Conservation (phyloP, 768 basidiomycete genomes). For the Dentipellis sp. region DNA sequence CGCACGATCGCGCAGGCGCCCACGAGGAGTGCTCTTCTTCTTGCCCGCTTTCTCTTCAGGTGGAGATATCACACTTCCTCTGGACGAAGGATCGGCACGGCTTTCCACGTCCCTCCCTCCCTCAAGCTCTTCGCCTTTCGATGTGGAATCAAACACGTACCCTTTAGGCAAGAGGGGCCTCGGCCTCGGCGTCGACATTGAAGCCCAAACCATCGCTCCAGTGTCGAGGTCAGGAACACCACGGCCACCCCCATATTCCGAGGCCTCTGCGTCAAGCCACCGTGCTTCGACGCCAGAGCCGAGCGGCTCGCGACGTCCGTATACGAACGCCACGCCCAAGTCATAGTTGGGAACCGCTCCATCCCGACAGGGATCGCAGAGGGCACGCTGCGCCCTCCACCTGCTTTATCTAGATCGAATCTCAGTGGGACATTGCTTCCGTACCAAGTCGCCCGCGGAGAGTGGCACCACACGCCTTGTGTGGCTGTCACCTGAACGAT, state of each 20-base stretch:
- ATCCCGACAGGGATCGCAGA: not conserved
- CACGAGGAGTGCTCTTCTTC: slow-evolving; percentile 63
- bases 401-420: slow-evolving; percentile 10
- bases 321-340: slow-evolving; percentile 4
- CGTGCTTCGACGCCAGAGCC: slow-evolving; percentile 2
- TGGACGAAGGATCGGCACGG: not conserved
- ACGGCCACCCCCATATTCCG: slow-evolving; percentile 8
- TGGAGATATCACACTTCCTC: slow-evolving; percentile 21
- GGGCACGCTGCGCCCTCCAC: not conserved
- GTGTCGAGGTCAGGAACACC: not conserved
- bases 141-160: not conserved
- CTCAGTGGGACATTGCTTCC: not conserved
- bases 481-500: not conserved
- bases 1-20: slow-evolving; percentile 18
- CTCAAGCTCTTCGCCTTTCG: not conserved
- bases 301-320: slow-evolving; percentile 9
- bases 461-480: not conserved
- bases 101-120: not conserved
- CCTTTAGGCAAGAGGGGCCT: not conserved
- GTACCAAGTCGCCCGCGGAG: not conserved
- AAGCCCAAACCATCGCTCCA: not conserved
- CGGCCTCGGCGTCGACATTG: not conserved
- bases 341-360: slow-evolving; percentile 4
- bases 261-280: slow-evolving; percentile 3
- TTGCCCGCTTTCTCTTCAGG: slow-evolving; percentile 61